phyloP scores from a whole-genome alignment of 306 rosid species.

The Inga oerstediana region DNA sequence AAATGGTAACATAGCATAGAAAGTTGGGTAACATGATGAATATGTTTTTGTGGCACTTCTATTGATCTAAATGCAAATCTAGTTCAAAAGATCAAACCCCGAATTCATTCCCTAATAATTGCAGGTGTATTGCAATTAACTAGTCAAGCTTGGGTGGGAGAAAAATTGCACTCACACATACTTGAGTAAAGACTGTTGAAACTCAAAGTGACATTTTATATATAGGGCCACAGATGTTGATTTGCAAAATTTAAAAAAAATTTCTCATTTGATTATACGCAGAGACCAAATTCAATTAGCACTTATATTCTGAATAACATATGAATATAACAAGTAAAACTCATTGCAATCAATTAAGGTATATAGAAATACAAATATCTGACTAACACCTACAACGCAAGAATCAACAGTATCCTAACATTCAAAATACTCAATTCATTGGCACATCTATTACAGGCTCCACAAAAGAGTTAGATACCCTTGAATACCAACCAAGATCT shows the following conservation, averaged over 20 bases:
- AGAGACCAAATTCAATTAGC: too few relatives aligned
- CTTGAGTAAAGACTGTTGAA: too few relatives aligned
- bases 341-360: neutral
- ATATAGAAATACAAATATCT: neutral
- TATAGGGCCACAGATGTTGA: too few relatives aligned
- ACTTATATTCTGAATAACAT: neutral
- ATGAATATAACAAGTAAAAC: slow-evolving; percentile 6
- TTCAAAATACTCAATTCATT: slow-evolving; percentile 60
- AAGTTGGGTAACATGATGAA: slow-evolving; percentile 17
- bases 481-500: slow-evolving; percentile 85
- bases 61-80: slow-evolving; percentile 22
- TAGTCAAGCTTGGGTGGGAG: neutral
- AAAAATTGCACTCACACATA: too few relatives aligned
- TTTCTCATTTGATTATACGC: too few relatives aligned
- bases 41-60: slow-evolving; percentile 7
- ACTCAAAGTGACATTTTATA: too few relatives aligned
- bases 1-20: slow-evolving; percentile 19
- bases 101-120: slow-evolving; percentile 8
- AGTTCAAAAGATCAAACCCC: slow-evolving; percentile 28
- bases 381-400: neutral
- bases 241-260: too few relatives aligned
- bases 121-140: slow-evolving; percentile 22
- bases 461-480: slow-evolving; percentile 70
- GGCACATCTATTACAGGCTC: slow-evolving; percentile 81
- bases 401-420: slow-evolving; percentile 11